Base-by-base conservation (phyloP, 2,329 filamentous ascomycete species). In the Colletotrichum incanum region DNA sequence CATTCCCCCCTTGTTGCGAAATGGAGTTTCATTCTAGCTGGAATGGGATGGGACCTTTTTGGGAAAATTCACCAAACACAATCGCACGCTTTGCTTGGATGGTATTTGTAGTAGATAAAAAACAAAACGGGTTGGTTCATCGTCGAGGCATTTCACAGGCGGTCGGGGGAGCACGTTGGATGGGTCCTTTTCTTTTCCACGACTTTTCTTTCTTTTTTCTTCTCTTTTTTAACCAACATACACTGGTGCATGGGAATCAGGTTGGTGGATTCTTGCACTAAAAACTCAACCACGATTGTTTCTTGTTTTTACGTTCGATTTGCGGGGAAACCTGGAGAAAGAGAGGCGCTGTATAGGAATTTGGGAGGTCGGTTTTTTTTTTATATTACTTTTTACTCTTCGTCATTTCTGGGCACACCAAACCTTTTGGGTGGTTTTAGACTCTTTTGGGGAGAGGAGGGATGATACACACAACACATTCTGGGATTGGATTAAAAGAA, bases 71-170 rank as follows among this genome's bases (percentile, higher is more conserved):
- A 45, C 18, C 47, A 50, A 41, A 63, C 47, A 63, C 34, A 50
- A n/a, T 5, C 45, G 41, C 47, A 69, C 37, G 52, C 28, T 66
- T 65, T 66, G 34, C 54, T 62, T 26, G 62, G 43, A 54, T 34
- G 54, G 67, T 66, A 61, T 66, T 59, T 66, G 45, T 66, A 70
- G 67, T 70, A 70, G 62, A 70, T 70, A 64, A 69, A 64, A 68
- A 39, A 12, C 65, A 59, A 52, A 70, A 37, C 37, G 67, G 67
- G 62, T 66, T 47, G 67, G 67, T 59, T 54, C 39, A 39, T 45
- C 20, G 62, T 66, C 52, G 45, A 45, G 62, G 67, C 67, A 70
- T 60, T 69, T 70, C 54, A 59, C n/a, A 54, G 54, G 62, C 63
- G 62, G 62, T 34, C 34, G 54, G 67, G 8, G 63, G 54, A 60